Evolutionary conservation across 192 early-diverging fungal genomes (phyloP).

Genomic region (Ramicandelaber brevisporus): DNA sequence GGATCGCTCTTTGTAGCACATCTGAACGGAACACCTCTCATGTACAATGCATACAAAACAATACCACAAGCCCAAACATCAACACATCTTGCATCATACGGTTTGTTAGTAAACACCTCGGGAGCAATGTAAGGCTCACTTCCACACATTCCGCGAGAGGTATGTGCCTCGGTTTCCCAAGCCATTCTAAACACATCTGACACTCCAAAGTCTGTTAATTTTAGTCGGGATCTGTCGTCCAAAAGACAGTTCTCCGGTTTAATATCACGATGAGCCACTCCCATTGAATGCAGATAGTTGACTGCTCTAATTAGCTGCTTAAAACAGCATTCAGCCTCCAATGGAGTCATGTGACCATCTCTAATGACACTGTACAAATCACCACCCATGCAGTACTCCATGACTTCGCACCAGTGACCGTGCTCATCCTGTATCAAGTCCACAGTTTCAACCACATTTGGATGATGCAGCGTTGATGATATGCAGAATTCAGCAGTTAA

Average conservation of each 20-base stretch:
- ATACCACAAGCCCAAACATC: constrained; percentile 93
- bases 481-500: constrained; percentile 89
- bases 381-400: constrained; percentile 77
- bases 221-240: constrained; percentile 46
- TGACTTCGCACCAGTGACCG: constrained; percentile 58
- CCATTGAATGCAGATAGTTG: constrained; percentile 68
- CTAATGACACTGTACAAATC: constrained; percentile 67
- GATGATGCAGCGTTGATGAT: constrained; percentile 65
- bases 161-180: constrained; percentile 50
- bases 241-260: constrained; percentile 74
- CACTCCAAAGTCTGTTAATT: constrained; percentile 94
- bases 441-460: constrained; percentile 79
- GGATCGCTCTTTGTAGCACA: constrained; percentile 27
- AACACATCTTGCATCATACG: constrained; percentile 71
- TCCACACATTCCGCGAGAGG: constrained; percentile 75
- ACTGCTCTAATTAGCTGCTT: constrained; percentile 55
- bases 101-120: constrained; percentile 43
- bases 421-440: constrained; percentile 87
- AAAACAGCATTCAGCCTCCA: constrained; percentile 76
- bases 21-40: constrained; percentile 36
- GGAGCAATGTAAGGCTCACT: constrained; percentile 95
- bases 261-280: constrained; percentile 68
- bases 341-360: constrained; percentile 38
- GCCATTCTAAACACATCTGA: constrained; percentile 80
- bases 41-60: constrained; percentile 63